Conservation (phyloP, 164 flowering plant genomes). For the Sedum album region DNA sequence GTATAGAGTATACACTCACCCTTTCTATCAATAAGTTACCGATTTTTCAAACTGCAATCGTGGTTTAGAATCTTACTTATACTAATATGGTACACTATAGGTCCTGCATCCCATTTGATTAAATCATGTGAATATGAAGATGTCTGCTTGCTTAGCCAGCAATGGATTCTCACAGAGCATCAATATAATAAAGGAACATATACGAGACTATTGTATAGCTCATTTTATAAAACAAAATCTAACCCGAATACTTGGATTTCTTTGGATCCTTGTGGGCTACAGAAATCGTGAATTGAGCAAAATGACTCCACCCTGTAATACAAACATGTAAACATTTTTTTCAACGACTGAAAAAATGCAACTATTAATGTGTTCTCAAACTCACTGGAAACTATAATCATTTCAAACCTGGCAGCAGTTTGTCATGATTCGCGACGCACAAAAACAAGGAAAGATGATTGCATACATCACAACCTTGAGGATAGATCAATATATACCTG, state of each 20-base stretch:
- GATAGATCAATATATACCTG: conserved; percentile 94
- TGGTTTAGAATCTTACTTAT: no score
- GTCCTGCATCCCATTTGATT: background rate
- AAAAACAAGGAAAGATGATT: conserved; percentile 95
- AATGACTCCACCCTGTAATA: conserved; percentile 88
- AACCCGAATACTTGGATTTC: conserved; percentile 93
- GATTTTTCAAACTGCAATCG: no score
- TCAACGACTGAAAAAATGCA: conserved; percentile 1
- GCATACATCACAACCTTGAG: conserved; percentile 96
- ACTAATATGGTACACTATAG: no score
- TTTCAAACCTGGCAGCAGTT: conserved; percentile 93
- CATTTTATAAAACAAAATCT: conserved; percentile 15
- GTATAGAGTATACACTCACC: no score
- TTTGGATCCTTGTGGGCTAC: conserved; percentile 95
- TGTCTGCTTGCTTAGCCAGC: background rate
- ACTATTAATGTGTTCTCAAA: background rate
- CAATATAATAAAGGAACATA: no score
- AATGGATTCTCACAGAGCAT: background rate
- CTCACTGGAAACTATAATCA: conserved; percentile 5
- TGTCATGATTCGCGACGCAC: conserved; percentile 98
- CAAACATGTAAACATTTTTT: background rate
- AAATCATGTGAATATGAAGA: background rate
- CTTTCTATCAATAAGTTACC: no score
- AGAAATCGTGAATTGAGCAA: conserved; percentile 95
- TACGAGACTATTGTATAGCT: background rate